phyloP scores from a whole-genome alignment of 768 basidiomycete species.

The Psilocybe sp. region DNA sequence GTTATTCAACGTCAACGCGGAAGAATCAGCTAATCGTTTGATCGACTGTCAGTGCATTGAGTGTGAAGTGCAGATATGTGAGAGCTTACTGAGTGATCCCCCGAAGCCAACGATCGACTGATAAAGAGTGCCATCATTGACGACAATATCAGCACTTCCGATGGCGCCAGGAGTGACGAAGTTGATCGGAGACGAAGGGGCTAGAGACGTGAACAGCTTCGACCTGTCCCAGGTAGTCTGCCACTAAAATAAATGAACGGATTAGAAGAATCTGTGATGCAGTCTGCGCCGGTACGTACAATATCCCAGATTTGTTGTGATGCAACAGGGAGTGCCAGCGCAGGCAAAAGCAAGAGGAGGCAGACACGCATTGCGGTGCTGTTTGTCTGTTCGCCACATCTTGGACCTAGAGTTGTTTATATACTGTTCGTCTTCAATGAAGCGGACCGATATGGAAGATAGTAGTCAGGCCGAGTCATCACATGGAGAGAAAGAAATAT shows the following conservation, averaged over 20 bases:
- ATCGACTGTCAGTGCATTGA: background rate
- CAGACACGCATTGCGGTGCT: background rate
- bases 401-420: no score
- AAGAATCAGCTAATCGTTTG: conserved; percentile 58
- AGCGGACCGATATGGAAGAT: no score
- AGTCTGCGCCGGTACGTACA: conserved; percentile 15
- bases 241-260: conserved; percentile 36
- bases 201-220: conserved; percentile 48
- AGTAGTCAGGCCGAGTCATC: no score
- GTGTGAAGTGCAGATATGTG: background rate
- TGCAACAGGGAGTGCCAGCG: conserved; percentile 15
- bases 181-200: conserved; percentile 48
- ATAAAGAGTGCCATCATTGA: conserved; percentile 52
- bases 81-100: conserved; percentile 52
- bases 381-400: no score
- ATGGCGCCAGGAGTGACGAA: conserved; percentile 56
- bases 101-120: conserved; percentile 71
- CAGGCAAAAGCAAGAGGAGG: background rate
- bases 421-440: no score
- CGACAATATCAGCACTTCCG: conserved; percentile 59
- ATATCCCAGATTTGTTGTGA: conserved; percentile 58
- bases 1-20: conserved; percentile 56
- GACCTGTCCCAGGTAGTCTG: conserved; percentile 56
- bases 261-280: background rate
- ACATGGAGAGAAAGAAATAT: no score